Conservation (phyloP, 2,329 filamentous ascomycete genomes). For the Monosporascus sp. region DNA sequence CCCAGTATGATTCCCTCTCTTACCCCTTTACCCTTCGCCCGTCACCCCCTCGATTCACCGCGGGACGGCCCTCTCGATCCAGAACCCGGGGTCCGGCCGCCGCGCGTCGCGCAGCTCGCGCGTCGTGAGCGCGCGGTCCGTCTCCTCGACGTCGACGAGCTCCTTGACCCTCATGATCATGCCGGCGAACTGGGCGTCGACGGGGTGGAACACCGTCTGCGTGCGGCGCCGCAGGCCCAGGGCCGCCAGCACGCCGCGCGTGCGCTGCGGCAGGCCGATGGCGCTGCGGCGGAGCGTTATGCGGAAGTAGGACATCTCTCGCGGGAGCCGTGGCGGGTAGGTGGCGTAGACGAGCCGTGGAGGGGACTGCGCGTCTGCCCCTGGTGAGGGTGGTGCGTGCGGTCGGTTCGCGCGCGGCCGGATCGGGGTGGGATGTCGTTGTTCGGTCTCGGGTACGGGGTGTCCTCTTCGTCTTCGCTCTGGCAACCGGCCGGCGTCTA, state of each 20-base stretch:
- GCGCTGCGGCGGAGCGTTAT: slow-evolving; percentile 85
- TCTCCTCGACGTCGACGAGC: slow-evolving; percentile 77
- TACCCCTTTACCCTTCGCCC: not conserved
- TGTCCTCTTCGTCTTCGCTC: too few species aligned
- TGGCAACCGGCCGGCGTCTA: too few species aligned
- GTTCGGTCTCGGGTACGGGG: too few species aligned
- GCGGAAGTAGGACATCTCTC: slow-evolving; percentile 73
- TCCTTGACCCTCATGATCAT: slow-evolving; percentile 95
- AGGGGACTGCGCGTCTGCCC: too few species aligned
- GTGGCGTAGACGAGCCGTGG: too few species aligned
- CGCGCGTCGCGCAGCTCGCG: slow-evolving; percentile 66
- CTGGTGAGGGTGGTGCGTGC: too few species aligned
- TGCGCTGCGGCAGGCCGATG: slow-evolving; percentile 80
- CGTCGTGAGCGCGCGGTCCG: slow-evolving; percentile 59
- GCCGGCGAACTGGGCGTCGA: slow-evolving; percentile 74
- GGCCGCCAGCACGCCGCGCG: slow-evolving; percentile 74
- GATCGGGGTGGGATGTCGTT: too few species aligned
- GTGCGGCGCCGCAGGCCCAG: slow-evolving; percentile 81
- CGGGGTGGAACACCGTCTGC: slow-evolving; percentile 85
- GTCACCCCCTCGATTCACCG: slow-evolving; percentile 20
- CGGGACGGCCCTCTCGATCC: slow-evolving; percentile 56
- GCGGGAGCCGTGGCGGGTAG: too few species aligned
- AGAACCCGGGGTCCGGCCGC: slow-evolving; percentile 76
- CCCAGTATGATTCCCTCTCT: too few species aligned
- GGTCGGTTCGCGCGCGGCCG: too few species aligned